Base-by-base conservation (phyloP, 495 filamentous ascomycete genomes). In the Penicillium nucicola region DNA sequence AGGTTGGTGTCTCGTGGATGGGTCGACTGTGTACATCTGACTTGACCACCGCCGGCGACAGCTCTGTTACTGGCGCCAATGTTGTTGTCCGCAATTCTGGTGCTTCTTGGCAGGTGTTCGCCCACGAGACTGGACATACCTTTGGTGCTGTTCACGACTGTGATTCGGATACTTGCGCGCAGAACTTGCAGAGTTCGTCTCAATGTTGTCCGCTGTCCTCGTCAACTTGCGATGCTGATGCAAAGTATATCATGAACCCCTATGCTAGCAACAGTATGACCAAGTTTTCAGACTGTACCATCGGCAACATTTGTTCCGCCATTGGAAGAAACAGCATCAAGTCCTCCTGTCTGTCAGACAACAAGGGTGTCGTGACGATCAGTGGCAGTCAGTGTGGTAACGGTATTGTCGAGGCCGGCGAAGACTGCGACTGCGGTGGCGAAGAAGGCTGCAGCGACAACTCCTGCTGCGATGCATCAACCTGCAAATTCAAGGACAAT, bases 71-170 rank as follows among this genome's bases (percentile, higher is more conserved):
- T 15, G 88, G 89, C 17, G 86, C 93, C 36, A 97, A 97, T 64
- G 89, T 98, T 19, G 91, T 98, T 15, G 86, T 90, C 14, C 83
- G 84, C 41, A 96, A 89, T 2, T 73, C 80, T 10, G 68, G 68
- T 2, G 87, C 82, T 17, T 90, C 95, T 57, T 98, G 95, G 95
- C 90, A 96, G 64, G 88, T 98, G 43, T 90, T 97, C 70, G 92
- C 93, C 18, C 93, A 98, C 60, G 95, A 98, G 66, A 83, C 88
- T 11, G 93, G 93, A 9, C 93, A 98, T 56, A 97, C 90, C 0
- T 96, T 96, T 60, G 93, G 93, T 35, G 95, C 93, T 11, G 90
- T 96, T 32, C 93, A 98, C 64, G 93, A 98, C 69, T 98, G 93
- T 66, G 84, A 79, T 4, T 59, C 73, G 0, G 36, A 70, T 11